A percentile compares a stretch with the other conserved stretches of the same genome.
Evolutionary conservation across 2,329 filamentous ascomycete species (phyloP).

Genomic region (Microdochium nivale): DNA sequence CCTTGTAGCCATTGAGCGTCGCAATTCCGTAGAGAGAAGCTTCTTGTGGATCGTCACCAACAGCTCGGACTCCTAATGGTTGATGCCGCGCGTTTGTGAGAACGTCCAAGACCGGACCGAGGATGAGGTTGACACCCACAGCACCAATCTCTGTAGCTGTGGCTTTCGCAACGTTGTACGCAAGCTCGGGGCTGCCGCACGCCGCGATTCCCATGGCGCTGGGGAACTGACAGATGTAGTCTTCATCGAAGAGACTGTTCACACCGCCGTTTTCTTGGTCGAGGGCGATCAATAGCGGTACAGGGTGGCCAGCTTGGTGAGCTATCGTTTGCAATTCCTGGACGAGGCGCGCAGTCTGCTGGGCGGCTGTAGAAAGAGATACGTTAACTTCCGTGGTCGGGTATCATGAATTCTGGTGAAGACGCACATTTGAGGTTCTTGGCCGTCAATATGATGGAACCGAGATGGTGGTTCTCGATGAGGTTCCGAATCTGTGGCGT

Average conservation of each 20-base stretch:
- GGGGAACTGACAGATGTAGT: constrained; percentile 92
- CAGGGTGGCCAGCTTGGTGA: constrained; percentile 79
- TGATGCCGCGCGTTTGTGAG: constrained; percentile 89
- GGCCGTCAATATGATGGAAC: constrained; percentile 75
- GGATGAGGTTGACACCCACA: constrained; percentile 91
- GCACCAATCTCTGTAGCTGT: constrained; percentile 88
- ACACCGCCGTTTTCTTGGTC: constrained; percentile 98
- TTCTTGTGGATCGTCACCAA: constrained; percentile 89
- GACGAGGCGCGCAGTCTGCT: constrained; percentile 80
- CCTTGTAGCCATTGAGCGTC: constrained; percentile 85
- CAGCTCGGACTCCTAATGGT: constrained; percentile 80
- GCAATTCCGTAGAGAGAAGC: constrained; percentile 88
- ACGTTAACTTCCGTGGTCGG: neutral
- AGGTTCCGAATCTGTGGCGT: constrained; percentile 74
- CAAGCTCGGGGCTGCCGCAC: constrained; percentile 73
- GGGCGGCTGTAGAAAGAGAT: constrained; percentile 55
- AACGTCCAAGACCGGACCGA: constrained; percentile 89
- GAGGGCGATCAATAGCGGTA: constrained; percentile 80
- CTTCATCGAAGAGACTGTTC: constrained; percentile 92
- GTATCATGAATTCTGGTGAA: constrained; percentile 1
- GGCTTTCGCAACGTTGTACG: constrained; percentile 84
- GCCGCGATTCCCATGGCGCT: constrained; percentile 97
- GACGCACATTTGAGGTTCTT: constrained; percentile 75
- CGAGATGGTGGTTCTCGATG: constrained; percentile 79
- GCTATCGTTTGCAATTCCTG: constrained; percentile 91